A percentile compares a stretch with the other conserved stretches of the same genome.
phyloP scores from a whole-genome alignment of 2,329 filamentous ascomycete species.

The Leptographium lundbergii region DNA sequence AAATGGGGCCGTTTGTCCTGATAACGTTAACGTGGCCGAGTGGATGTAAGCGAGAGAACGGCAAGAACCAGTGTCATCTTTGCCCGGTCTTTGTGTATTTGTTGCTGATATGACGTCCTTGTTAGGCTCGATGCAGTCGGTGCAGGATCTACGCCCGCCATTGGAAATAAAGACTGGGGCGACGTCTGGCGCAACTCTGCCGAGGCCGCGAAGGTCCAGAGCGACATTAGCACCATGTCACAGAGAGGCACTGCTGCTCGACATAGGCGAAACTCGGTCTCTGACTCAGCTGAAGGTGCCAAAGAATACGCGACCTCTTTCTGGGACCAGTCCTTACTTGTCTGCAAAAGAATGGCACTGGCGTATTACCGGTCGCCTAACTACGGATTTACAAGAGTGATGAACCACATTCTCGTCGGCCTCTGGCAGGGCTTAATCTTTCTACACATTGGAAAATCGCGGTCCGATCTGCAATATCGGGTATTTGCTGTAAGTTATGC shows the following conservation, averaged over 20 bases:
- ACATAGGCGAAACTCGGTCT: no score
- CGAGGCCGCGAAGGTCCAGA: slow-evolving; percentile 55
- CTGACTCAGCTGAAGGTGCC: no score
- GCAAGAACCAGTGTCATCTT: no score
- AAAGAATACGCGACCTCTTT: slow-evolving; percentile 75
- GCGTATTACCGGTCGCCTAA: slow-evolving; percentile 79
- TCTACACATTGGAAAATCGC: slow-evolving; percentile 63
- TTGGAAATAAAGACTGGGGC: slow-evolving; percentile 66
- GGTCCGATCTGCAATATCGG: slow-evolving; percentile 67
- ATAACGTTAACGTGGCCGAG: slow-evolving; percentile 51
- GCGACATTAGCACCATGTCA: slow-evolving; percentile 35
- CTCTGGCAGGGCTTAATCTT: slow-evolving; percentile 70
- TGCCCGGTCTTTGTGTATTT: no score
- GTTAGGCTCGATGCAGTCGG: slow-evolving; percentile 76
- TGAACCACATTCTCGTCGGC: slow-evolving; percentile 71
- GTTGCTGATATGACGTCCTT: no score
- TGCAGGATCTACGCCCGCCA: slow-evolving; percentile 57
- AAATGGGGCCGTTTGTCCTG: slow-evolving; percentile 46
- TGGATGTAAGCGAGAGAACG: no score
- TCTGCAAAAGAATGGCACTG: slow-evolving; percentile 60
- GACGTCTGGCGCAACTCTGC: slow-evolving; percentile 66
- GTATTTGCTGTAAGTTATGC: slow-evolving; percentile 88
- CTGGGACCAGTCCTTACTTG: slow-evolving; percentile 64
- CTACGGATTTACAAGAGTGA: slow-evolving; percentile 78
- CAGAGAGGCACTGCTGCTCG: no score